Evolutionary conservation across 371 early-diverging fungal species (phyloP).

Genomic region (Actinomortierella wolfii): DNA sequence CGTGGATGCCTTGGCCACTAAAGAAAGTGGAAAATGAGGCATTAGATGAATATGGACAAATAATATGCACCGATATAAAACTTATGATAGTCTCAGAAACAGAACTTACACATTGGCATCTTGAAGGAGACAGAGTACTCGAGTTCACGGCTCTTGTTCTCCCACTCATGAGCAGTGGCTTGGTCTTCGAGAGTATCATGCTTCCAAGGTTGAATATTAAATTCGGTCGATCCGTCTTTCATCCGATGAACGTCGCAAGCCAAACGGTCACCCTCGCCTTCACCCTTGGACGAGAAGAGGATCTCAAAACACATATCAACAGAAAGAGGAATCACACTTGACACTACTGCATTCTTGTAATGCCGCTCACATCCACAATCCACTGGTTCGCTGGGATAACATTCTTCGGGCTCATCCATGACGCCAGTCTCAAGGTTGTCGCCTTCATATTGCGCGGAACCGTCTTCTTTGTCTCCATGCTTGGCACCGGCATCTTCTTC

Average conservation of each 20-base stretch:
- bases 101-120: slow-evolving; percentile 34
- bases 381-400: slow-evolving; percentile 5
- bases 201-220: slow-evolving; percentile 26
- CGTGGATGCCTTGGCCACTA: slow-evolving; percentile 40
- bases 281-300: slow-evolving; percentile 25
- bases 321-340: slow-evolving; percentile 22
- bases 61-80: too few relatives aligned
- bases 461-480: too few relatives aligned
- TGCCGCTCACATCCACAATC: slow-evolving; percentile 24
- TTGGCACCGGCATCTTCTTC: too few relatives aligned
- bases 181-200: too few relatives aligned
- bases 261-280: slow-evolving; percentile 18
- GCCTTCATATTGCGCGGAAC: too few relatives aligned
- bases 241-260: slow-evolving; percentile 24
- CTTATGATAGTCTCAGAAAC: too few relatives aligned
- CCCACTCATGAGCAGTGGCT: slow-evolving; percentile 3
- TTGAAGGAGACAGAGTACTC: slow-evolving; percentile 41
- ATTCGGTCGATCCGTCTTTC: slow-evolving; percentile 29
- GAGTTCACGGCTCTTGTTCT: slow-evolving; percentile 14
- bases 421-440: too few relatives aligned
- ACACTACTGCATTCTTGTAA: slow-evolving; percentile 20
- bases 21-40: background rate
- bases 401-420: too few relatives aligned
- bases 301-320: slow-evolving; percentile 31
- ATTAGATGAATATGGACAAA: background rate